These are phyloP conservation scores for Graphiopsis chlorocephala DNA, from an alignment of 2,329 filamentous ascomycete genomes.

Conservation along the genomic window DNA sequence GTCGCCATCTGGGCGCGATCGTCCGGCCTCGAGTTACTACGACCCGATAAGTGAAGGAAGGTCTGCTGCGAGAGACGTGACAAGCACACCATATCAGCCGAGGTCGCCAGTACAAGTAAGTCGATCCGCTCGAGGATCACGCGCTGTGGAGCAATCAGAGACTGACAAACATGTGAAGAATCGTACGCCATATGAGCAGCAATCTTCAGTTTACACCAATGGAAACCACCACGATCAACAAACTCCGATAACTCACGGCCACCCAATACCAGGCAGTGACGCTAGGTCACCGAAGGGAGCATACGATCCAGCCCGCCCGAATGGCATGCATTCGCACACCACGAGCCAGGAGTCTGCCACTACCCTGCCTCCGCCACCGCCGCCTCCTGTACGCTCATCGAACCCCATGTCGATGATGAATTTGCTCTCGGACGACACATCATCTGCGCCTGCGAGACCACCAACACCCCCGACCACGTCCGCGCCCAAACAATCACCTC, in stretches of 20 bases:
- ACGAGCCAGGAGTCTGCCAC: conserved; percentile 25
- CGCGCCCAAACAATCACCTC: conserved; percentile 4
- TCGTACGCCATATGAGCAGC: conserved; percentile 23
- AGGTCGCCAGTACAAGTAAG: conserved; percentile 31
- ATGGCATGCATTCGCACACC: conserved; percentile 29
- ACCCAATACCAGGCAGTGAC: conserved; percentile 32
- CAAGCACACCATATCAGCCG: conserved; percentile 39
- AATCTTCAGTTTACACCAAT: conserved; percentile 25
- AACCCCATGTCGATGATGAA: conserved; percentile 96
- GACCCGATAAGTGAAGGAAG: conserved; percentile 49
- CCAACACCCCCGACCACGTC: conserved; percentile 17
- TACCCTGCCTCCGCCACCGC: conserved; percentile 33
- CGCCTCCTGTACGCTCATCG: conserved; percentile 55
- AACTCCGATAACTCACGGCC: conserved; percentile 26
- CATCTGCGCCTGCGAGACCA: conserved; percentile 16
- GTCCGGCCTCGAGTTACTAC: conserved; percentile 47
- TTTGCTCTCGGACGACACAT: conserved; percentile 71
- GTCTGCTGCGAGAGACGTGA: conserved; percentile 34
- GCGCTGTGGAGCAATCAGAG: neutral
- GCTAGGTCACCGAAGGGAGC: conserved; percentile 36
- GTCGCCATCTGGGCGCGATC: conserved; percentile 36
- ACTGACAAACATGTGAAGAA: conserved; percentile 19
- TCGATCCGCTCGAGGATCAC: neutral
- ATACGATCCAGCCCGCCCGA: conserved; percentile 30
- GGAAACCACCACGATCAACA: conserved; percentile 23